phyloP scores from a whole-genome alignment of 1,284 basidiomycete species.

The Moesziomyces parantarcticus region DNA sequence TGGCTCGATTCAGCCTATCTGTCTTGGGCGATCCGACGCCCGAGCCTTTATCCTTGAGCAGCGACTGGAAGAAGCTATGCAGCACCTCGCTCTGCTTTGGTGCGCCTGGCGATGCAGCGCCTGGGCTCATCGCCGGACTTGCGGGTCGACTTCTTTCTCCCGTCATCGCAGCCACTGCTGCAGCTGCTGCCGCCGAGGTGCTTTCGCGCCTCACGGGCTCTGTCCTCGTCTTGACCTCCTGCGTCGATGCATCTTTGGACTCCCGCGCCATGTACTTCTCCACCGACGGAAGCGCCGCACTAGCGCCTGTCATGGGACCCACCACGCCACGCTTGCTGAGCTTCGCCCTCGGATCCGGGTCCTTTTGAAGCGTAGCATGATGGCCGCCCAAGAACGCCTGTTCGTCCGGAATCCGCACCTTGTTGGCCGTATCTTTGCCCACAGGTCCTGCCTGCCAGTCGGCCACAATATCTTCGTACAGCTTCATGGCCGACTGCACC shows the following conservation, averaged over 20 bases:
- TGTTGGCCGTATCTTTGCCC: slow-evolving; percentile 11
- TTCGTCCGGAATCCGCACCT: slow-evolving; percentile 40
- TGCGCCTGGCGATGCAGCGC: slow-evolving; percentile 29
- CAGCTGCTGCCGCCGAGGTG: slow-evolving; percentile 29
- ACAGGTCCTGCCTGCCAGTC: slow-evolving; percentile 49
- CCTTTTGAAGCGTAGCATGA: slow-evolving; percentile 47
- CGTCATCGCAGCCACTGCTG: slow-evolving; percentile 30
- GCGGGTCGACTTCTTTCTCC: slow-evolving; percentile 22
- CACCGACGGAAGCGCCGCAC: slow-evolving; percentile 43
- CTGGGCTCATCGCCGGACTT: slow-evolving; percentile 25
- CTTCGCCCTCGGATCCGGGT: slow-evolving; percentile 30
- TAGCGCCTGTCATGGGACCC: slow-evolving; percentile 51
- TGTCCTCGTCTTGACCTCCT: slow-evolving; percentile 2
- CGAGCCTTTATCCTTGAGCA: slow-evolving; percentile 42
- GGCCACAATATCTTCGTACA: slow-evolving; percentile 60
- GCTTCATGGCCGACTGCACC: slow-evolving; percentile 52
- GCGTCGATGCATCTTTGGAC: background rate
- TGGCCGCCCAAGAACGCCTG: slow-evolving; percentile 49
- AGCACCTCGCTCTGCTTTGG: slow-evolving; percentile 62
- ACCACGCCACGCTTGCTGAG: slow-evolving; percentile 45
- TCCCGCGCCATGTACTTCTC: slow-evolving; percentile 40
- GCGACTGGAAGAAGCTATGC: slow-evolving; percentile 63
- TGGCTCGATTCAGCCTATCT: slow-evolving; percentile 12
- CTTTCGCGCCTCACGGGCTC: slow-evolving; percentile 15
- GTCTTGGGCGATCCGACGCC: slow-evolving; percentile 26